Conservation (phyloP, 1,284 basidiomycete species). For the Fistulinella cinereoalba region DNA sequence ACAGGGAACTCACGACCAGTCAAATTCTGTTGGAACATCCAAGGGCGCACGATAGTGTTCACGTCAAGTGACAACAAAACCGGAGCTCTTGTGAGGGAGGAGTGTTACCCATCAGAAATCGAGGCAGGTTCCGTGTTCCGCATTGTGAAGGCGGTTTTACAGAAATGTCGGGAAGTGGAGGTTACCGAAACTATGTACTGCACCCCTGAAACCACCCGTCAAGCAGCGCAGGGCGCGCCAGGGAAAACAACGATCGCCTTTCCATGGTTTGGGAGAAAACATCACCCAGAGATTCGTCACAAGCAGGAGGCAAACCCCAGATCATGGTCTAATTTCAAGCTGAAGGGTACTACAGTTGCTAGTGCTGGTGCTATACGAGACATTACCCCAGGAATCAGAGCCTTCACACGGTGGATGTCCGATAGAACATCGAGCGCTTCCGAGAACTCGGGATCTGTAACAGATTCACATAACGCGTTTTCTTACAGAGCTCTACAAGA, state of each 20-base stretch:
- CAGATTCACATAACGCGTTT: neutral
- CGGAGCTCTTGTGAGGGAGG: neutral
- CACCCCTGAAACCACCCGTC: neutral
- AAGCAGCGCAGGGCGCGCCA: neutral
- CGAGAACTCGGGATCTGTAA: neutral
- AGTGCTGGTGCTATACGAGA: neutral
- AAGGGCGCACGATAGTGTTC: neutral
- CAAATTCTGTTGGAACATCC: neutral
- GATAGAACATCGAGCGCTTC: neutral
- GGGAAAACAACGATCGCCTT: neutral
- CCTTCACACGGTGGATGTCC: neutral
- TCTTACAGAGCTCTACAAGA: neutral
- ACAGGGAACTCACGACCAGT: neutral
- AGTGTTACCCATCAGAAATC: neutral
- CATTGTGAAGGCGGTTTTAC: neutral
- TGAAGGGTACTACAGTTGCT: neutral
- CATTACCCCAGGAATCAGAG: neutral
- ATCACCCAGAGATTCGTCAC: neutral
- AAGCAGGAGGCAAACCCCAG: neutral
- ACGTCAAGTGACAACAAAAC: neutral
- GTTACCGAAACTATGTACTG: neutral
- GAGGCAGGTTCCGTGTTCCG: neutral
- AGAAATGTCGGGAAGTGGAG: neutral
- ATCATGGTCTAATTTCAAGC: neutral
- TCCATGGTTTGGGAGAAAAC: neutral